Base-by-base conservation (phyloP, 352 stramenopile genomes). In the Phytopythium kandeliae region DNA sequence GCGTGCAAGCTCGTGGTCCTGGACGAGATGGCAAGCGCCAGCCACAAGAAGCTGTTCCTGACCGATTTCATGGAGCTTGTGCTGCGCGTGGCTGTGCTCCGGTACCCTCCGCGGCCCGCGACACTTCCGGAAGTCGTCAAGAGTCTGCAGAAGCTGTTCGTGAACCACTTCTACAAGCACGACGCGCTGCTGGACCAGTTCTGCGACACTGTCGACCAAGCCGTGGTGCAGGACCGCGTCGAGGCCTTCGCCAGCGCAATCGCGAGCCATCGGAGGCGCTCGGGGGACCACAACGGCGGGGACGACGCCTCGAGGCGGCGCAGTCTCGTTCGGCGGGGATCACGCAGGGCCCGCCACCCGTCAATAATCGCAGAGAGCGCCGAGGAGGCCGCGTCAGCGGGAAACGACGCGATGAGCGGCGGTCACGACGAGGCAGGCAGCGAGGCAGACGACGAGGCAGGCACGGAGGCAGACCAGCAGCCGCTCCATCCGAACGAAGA, bases 21-120 rank as follows among this genome's bases (percentile, higher is more conserved):
- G 57, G 76, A 90, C 62, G 79, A 90, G 51, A 90, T 90, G 76
- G 67, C 72, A 11, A 85, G 73, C 3, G 55, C 70, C 1, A 72
- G 73, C 22, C 75, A 88, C 61, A 88, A 88, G 56, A 85, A 88
- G 45, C 66, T 90, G 15, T 85, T 69, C 45, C 60, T 88, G 30
- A 86, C 74, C 16, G 79, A 90, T 41, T 90, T 90, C 26, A 87
- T 90, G 71, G 79, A 90, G 63, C 62, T 90, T 4, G 57, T 88
- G 17, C 51, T 88, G 54, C 79, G 79, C 16, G 58, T 88, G 26
- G 71, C 66, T 30, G 55, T 78, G 31, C 57, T 86, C 31, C 76
- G 79, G 54, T 88, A 88, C 35, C 79, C 79, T 12, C 66, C 74
- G 28, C 58, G 49, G 40, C 60, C 67, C 2, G 22, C 66, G 28